These are phyloP conservation scores for Alnus glutinosa DNA, from an alignment of 306 rosid species.

Conservation along the genomic window DNA sequence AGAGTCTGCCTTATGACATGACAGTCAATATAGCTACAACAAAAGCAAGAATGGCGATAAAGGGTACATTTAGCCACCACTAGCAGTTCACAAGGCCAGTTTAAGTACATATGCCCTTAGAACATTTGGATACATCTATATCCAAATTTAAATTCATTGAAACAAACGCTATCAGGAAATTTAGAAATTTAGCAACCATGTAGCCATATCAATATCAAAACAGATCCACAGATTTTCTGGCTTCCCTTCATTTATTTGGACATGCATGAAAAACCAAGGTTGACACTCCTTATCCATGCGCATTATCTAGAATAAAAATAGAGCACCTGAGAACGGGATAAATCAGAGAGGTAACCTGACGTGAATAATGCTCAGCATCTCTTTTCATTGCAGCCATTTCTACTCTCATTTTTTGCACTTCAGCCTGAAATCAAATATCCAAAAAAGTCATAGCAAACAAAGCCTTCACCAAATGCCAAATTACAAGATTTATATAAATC, in stretches of 20 bases:
- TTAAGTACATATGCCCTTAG: neutral
- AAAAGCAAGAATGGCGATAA: neutral
- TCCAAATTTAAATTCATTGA: neutral
- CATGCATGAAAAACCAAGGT: neutral
- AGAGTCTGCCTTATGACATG: conserved; percentile 11
- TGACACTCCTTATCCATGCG: neutral
- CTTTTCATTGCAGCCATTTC: conserved; percentile 99
- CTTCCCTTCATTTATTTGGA: neutral
- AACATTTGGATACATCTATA: neutral
- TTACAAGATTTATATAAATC: neutral
- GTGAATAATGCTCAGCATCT: conserved; percentile 99
- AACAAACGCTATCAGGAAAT: neutral
- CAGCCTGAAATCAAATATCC: conserved; percentile 59
- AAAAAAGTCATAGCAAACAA: conserved; percentile 26
- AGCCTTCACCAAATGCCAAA: conserved; percentile 16
- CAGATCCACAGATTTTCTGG: neutral
- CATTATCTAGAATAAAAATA: neutral
- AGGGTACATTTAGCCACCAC: neutral
- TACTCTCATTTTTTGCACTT: conserved; percentile 89
- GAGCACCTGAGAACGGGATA: neutral
- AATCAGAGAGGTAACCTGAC: conserved; percentile 65
- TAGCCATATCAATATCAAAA: neutral
- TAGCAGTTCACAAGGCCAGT: neutral
- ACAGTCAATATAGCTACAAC: neutral
- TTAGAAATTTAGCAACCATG: neutral